Evolutionary conservation across 1,284 basidiomycete species (phyloP).

Genomic region (Dichomitus squalens): DNA sequence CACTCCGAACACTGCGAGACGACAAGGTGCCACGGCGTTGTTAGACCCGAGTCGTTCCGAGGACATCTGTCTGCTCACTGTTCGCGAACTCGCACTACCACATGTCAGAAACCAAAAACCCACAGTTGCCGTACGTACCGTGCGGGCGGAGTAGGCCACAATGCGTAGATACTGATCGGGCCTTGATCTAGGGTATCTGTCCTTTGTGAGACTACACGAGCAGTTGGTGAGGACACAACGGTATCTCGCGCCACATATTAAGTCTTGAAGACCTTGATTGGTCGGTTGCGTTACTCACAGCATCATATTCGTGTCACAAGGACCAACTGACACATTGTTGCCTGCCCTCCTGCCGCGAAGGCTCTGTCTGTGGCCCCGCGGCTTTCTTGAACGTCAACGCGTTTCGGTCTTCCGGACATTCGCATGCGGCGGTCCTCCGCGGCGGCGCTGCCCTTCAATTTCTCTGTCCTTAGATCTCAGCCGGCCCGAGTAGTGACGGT

Average conservation of each 20-base stretch:
- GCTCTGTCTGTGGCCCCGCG: background rate
- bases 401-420: too few species aligned
- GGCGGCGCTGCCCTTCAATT: background rate
- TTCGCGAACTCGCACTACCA: background rate
- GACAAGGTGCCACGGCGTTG: background rate
- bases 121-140: background rate
- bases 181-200: background rate
- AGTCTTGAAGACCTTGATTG: background rate
- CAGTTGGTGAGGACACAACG: background rate
- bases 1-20: background rate
- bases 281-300: too few species aligned
- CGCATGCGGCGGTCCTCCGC: background rate
- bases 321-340: background rate
- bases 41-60: background rate
- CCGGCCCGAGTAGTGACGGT: background rate
- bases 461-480: background rate
- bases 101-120: background rate
- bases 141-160: background rate
- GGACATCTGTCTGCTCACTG: background rate
- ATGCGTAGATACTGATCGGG: background rate
- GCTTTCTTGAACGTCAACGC: background rate
- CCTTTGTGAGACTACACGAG: background rate
- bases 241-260: background rate
- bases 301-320: background rate
- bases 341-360: background rate